Evolutionary conservation across 768 basidiomycete genomes (phyloP).

Genomic region (Boletus vermiculosoides): DNA sequence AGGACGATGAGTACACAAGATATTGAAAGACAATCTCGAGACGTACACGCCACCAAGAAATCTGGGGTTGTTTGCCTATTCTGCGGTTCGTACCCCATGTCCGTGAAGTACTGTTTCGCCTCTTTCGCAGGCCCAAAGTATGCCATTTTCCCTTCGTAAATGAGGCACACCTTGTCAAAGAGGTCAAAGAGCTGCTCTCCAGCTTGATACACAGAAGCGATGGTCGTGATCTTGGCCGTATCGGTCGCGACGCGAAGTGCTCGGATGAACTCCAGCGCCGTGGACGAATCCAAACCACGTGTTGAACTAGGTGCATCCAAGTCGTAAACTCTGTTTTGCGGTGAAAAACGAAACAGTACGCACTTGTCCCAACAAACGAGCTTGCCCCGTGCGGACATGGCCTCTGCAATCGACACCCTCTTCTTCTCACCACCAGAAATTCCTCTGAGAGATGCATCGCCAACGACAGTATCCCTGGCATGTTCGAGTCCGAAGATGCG

Average conservation of each 20-base stretch:
- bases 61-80: constrained; percentile 61
- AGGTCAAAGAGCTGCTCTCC: constrained; percentile 61
- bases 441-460: constrained; percentile 74
- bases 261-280: constrained; percentile 70
- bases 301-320: constrained; percentile 48
- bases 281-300: constrained; percentile 63
- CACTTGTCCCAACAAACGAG: constrained; percentile 80
- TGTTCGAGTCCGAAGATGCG: constrained; percentile 77
- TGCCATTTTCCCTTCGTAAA: constrained; percentile 8
- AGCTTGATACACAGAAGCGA: constrained; percentile 87
- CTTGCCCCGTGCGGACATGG: constrained; percentile 54
- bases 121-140: constrained; percentile 5
- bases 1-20: background rate
- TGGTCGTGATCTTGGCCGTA: constrained; percentile 49
- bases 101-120: background rate
- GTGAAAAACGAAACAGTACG: constrained; percentile 10
- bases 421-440: constrained; percentile 79
- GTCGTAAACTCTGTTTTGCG: background rate
- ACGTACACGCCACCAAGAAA: constrained; percentile 48
- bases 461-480: constrained; percentile 69
- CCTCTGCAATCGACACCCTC: constrained; percentile 78
- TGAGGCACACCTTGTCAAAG: constrained; percentile 51
- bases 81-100: constrained; percentile 44
- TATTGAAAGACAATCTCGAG: constrained; percentile 27
- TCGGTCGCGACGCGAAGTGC: constrained; percentile 66